Evolutionary conservation across 2,329 filamentous ascomycete genomes (phyloP), one percentile per base, ranked within the genome.

Genomic region (Penicillium italicum): DNA sequence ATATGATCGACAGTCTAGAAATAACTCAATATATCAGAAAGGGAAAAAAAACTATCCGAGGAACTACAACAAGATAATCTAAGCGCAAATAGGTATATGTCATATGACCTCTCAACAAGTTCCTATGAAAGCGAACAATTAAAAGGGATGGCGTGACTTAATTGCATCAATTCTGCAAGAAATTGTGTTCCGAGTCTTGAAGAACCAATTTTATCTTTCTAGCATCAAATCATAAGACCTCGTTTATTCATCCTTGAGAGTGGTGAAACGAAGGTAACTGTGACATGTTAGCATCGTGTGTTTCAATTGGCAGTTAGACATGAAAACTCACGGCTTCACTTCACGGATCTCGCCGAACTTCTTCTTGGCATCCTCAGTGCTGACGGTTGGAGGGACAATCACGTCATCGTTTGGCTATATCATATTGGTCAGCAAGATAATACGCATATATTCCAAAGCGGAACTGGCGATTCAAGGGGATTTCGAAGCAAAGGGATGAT

Each of bases 321-420:
- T 30, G 11, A 37, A 26, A 26, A 66, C 67, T 64, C 70, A 85
- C 64, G 82, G 82, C 78, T 84, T 85, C 49, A 85, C 75, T 72
- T 83, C 81, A 64, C 78, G 75, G 34, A 86, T 77, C 56, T 93
- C 82, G 60, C 90, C 90, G 82, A 96, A 96, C 71, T 96, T 86
- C 77, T 88, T 85, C 82, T 87, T 87, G 71, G 91, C 92, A 78
- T 94, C 87, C 74, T 90, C 89, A 60, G 90, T 91, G 73, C 85
- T 88, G 72, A 96, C 85, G 59, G 80, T 81, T 44, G 91, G 90
- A 71, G 91, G 90, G 61, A 97, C 89, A 71, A 97, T 96, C 65
- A 96, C 92, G 73, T 97, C 91, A 69, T 28, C 26, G 24, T 26
- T 26, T 26, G 24, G 24, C 24, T 26, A 26, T 6, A 26, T 26